phyloP scores from a whole-genome alignment of 2,329 filamentous ascomycete genomes.

The Keithomyces neogunnii region DNA sequence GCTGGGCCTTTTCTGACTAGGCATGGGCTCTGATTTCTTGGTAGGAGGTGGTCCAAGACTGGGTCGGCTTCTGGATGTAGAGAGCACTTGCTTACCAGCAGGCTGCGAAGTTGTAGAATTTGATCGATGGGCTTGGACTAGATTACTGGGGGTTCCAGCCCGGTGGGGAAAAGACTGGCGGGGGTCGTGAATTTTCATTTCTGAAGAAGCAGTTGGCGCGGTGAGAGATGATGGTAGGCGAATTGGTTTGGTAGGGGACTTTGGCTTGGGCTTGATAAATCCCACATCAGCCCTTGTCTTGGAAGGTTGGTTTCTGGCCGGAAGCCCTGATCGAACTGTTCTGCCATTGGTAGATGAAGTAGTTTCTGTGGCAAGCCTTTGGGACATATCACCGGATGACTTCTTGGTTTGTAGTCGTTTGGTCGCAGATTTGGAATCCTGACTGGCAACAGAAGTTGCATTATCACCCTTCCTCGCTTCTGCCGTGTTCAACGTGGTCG shows the following conservation, averaged over 20 bases:
- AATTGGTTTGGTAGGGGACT: slow-evolving; percentile 61
- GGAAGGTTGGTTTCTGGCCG: slow-evolving; percentile 35
- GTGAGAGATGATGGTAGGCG: slow-evolving; percentile 59
- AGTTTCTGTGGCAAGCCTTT: slow-evolving; percentile 5
- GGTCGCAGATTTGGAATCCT: neutral
- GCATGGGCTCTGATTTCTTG: slow-evolving; percentile 23
- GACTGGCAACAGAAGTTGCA: neutral
- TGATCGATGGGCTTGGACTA: slow-evolving; percentile 14
- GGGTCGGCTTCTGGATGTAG: slow-evolving; percentile 35
- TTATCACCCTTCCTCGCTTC: neutral
- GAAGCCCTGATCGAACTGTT: slow-evolving; percentile 21
- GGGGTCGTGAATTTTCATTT: slow-evolving; percentile 42
- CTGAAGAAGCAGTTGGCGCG: slow-evolving; percentile 62
- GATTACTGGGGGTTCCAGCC: slow-evolving; percentile 25
- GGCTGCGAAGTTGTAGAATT: slow-evolving; percentile 5
- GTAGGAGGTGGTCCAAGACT: slow-evolving; percentile 53
- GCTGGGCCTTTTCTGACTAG: slow-evolving; percentile 29
- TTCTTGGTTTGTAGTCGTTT: neutral
- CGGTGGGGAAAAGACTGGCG: slow-evolving; percentile 17
- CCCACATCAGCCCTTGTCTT: slow-evolving; percentile 31
- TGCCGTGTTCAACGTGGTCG: neutral
- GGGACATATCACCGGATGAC: slow-evolving; percentile 1
- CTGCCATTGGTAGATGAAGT: slow-evolving; percentile 15
- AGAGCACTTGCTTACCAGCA: slow-evolving; percentile 37
- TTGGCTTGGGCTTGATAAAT: slow-evolving; percentile 51